Evolutionary conservation across 345 rosid genomes (phyloP).

Genomic region (Dovyalis caffra): DNA sequence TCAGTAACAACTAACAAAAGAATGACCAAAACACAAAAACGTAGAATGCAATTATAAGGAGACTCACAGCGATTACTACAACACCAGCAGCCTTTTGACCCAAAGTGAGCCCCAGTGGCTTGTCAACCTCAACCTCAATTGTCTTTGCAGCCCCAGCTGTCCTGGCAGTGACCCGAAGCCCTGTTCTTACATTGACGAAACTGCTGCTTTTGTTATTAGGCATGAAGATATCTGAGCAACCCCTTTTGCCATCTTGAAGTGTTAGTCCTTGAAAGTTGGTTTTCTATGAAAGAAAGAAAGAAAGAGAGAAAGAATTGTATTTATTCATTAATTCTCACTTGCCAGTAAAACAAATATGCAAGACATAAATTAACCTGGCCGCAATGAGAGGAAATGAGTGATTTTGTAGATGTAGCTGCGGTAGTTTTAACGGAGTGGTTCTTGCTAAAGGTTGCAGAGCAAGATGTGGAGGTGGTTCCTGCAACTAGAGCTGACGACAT

Average conservation of each 20-base stretch:
- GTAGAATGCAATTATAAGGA: no score
- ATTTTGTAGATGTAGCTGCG: slow-evolving; percentile 17
- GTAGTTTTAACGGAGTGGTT: slow-evolving; percentile 24
- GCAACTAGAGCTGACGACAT: slow-evolving; percentile 39
- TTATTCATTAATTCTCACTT: not conserved
- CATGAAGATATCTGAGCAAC: slow-evolving; percentile 40
- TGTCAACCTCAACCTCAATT: slow-evolving; percentile 93
- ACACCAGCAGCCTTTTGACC: slow-evolving; percentile 93
- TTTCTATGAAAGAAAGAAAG: slow-evolving; percentile 43
- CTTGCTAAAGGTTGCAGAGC: slow-evolving; percentile 30
- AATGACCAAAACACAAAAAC: not conserved
- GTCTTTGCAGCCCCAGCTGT: slow-evolving; percentile 71
- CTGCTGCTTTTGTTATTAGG: slow-evolving; percentile 24
- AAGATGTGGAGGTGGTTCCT: slow-evolving; percentile 40
- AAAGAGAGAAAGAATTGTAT: not conserved
- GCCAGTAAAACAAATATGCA: no score
- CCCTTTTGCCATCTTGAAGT: slow-evolving; percentile 57
- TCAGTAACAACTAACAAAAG: not conserved
- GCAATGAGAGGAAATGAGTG: slow-evolving; percentile 16
- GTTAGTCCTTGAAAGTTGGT: slow-evolving; percentile 62
- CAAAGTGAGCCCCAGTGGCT: slow-evolving; percentile 87
- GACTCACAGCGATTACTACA: slow-evolving; percentile 82
- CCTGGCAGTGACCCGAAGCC: slow-evolving; percentile 57
- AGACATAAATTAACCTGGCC: slow-evolving; percentile 34
- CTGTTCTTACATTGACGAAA: slow-evolving; percentile 23